Evolutionary conservation across 768 basidiomycete genomes (phyloP), one percentile per base, ranked within the genome.

Genomic region (Scleroderma bovista): DNA sequence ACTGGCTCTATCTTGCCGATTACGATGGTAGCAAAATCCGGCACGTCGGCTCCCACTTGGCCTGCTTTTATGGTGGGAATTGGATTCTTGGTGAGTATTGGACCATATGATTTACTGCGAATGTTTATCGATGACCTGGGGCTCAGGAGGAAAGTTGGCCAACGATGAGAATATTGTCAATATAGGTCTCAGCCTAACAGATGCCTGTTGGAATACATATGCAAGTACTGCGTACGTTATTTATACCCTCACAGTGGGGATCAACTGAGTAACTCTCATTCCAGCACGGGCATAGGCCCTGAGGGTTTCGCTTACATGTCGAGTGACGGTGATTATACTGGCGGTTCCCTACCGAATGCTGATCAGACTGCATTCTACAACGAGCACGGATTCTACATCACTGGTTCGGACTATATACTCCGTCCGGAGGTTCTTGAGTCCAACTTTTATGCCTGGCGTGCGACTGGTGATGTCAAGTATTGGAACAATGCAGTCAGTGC

Each of bases 151-250:
- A 4, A 77, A 77, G 52, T 61, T 90, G 29, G 59, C 85, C 23
- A 80, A 86, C 63, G 88, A 89, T 52, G 67, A 81, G 20, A 85
- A 86, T 0, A 83, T 89, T 52, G 74, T 88, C 48, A 58, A 82
- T 39, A 67, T 76, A 36, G 88, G 74, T 5, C 72, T 89, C 32
- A 55, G 76, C 32, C 71, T 89, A 6, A 78, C 77, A 13, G 86
- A 90, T 37, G 81, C 76, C 11, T 89, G 88, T 69, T 86, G 86
- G 83, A 88, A 89, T 61, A 88, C 87, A 1, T 89, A 90, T 58
- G 78, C 82, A 6, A 75, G 83, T 54, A 83, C 84, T 22, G 73
- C 75, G 84, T 86, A 60, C 48, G 79, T 15, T 16, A 38, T 22
- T 11, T 23, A 15, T 40, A n/a, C 2, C 13, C 7, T 15, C 1